phyloP scores from a whole-genome alignment of 805 yeast species.

The Starmerella scarabaei region DNA sequence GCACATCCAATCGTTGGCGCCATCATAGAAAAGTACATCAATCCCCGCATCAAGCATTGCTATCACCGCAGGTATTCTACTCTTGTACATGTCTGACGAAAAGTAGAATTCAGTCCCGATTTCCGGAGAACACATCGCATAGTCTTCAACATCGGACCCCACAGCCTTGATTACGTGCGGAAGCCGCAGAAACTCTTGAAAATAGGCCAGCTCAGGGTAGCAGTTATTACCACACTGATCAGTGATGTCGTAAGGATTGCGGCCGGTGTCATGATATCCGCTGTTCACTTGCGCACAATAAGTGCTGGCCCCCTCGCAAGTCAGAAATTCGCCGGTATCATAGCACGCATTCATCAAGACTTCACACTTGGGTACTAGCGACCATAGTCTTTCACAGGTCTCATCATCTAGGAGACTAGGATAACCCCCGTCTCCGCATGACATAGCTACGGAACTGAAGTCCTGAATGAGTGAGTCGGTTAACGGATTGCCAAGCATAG shows the following conservation, averaged over 20 bases:
- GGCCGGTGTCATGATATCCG: constrained; percentile 73
- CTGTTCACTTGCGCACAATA: constrained; percentile 69
- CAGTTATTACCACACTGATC: constrained; percentile 61
- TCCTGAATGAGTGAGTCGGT: constrained; percentile 78
- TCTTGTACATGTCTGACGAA: constrained; percentile 87
- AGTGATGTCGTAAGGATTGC: constrained; percentile 84
- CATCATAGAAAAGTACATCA: constrained; percentile 85
- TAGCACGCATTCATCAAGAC: constrained; percentile 69
- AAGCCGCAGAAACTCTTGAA: constrained; percentile 66
- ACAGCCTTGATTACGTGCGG: constrained; percentile 68
- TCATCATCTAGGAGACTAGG: constrained; percentile 64
- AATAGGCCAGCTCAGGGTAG: constrained; percentile 63
- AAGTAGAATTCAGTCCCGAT: constrained; percentile 69
- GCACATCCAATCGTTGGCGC: constrained; percentile 92
- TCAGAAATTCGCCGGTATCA: constrained; percentile 48
- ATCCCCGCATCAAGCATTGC: constrained; percentile 56
- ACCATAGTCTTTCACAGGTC: constrained; percentile 60
- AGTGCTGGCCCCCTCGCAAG: constrained; percentile 82
- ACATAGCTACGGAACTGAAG: constrained; percentile 81
- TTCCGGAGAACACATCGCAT: constrained; percentile 39
- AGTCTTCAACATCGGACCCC: constrained; percentile 80
- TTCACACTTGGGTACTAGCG: constrained; percentile 63
- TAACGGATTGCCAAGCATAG: constrained; percentile 85
- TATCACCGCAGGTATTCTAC: constrained; percentile 61
- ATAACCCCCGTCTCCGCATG: constrained; percentile 81